These are phyloP conservation scores for Blastocrithidia nonstop DNA, from an alignment of 208 protist species.

Conservation along the genomic window DNA sequence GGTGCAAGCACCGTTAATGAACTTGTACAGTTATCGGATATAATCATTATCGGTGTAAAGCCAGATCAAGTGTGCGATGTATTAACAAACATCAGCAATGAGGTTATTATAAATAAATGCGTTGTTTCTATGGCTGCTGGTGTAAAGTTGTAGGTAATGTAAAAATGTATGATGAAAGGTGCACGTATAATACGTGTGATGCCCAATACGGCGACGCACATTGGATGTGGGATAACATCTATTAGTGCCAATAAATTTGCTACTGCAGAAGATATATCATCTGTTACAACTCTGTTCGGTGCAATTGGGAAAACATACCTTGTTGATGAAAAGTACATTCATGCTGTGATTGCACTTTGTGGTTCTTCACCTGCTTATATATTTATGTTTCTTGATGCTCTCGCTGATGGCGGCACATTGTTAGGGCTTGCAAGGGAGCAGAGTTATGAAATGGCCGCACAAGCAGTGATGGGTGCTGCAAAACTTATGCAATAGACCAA, in stretches of 20 bases:
- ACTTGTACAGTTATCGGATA: constrained; percentile 38
- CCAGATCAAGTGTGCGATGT: constrained; percentile 65
- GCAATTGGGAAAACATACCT: constrained; percentile 50
- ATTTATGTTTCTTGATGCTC: constrained; percentile 92
- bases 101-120: constrained; percentile 11
- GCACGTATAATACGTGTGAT: constrained; percentile 87
- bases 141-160: constrained; percentile 59
- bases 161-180: constrained; percentile 21
- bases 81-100: constrained; percentile 26
- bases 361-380: constrained; percentile 93
- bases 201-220: constrained; percentile 88
- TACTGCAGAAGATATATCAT: constrained; percentile 17
- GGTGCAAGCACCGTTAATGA: constrained; percentile 21
- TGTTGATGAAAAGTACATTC: constrained; percentile 55
- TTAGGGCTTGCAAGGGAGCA: constrained; percentile 74
- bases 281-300: constrained; percentile 40
- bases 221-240: constrained; percentile 59
- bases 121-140: constrained; percentile 90
- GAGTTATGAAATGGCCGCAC: constrained; percentile 80
- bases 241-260: constrained; percentile 30
- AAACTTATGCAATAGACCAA: constrained; percentile 77
- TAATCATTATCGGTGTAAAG: constrained; percentile 89
- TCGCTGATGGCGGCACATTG: constrained; percentile 91
- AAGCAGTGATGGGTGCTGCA: constrained; percentile 86
- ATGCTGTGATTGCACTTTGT: constrained; percentile 89